Evolutionary conservation across 2,329 filamentous ascomycete species (phyloP).

Genomic region (Penicillium brevicompactum): DNA sequence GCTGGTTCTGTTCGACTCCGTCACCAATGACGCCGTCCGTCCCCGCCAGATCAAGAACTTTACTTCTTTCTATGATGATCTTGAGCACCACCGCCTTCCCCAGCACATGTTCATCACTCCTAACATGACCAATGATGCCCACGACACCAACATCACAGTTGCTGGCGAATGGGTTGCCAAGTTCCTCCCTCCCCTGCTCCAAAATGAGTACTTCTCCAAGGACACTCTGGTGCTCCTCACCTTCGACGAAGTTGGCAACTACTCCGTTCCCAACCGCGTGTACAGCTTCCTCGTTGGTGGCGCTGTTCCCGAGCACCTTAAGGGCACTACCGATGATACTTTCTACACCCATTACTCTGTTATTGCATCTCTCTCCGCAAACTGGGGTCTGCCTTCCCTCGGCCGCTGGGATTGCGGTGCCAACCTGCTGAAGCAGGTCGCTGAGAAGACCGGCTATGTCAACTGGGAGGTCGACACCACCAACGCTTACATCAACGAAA

Average conservation of each 20-base stretch:
- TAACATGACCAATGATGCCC: constrained; percentile 67
- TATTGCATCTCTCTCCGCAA: constrained; percentile 67
- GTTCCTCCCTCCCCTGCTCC: constrained; percentile 71
- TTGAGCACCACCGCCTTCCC: constrained; percentile 64
- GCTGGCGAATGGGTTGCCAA: constrained; percentile 68
- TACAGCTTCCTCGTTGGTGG: constrained; percentile 73
- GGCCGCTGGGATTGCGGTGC: constrained; percentile 73
- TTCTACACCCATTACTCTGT: constrained; percentile 76
- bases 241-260: constrained; percentile 77
- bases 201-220: constrained; percentile 71
- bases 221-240: constrained; percentile 75
- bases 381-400: constrained; percentile 70
- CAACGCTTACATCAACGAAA: constrained; percentile 55
- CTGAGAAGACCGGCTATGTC: constrained; percentile 61
- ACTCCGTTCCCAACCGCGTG: constrained; percentile 67
- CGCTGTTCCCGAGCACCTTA: constrained; percentile 64
- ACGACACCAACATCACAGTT: constrained; percentile 70
- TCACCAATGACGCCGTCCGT: constrained; percentile 61
- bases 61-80: constrained; percentile 67
- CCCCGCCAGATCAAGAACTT: constrained; percentile 74
- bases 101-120: constrained; percentile 64
- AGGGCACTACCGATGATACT: constrained; percentile 67
- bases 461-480: constrained; percentile 43
- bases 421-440: constrained; percentile 67
- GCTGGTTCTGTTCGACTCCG: constrained; percentile 66